These are phyloP conservation scores for Paracoccidioides lutzii DNA, from an alignment of 2,329 filamentous ascomycete genomes.

Conservation along the genomic window DNA sequence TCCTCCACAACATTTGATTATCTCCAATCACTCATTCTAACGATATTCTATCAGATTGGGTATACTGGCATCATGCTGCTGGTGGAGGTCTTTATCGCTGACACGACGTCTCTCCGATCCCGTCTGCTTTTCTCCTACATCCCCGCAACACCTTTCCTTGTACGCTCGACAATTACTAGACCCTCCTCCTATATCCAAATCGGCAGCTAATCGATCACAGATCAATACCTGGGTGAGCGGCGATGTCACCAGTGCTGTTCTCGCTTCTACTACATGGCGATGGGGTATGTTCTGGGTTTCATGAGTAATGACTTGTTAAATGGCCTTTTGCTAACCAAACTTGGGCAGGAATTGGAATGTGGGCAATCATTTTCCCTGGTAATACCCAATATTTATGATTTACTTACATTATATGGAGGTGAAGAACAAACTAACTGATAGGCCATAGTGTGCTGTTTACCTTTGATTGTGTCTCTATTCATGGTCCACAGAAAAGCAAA, in stretches of 20 bases:
- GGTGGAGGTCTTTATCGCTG: slow-evolving; percentile 51
- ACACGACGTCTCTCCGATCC: slow-evolving; percentile 49
- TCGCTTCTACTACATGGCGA: slow-evolving; percentile 41
- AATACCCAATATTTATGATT: neutral
- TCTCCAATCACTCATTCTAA: neutral
- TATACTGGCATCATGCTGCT: slow-evolving; percentile 50
- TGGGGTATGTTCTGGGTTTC: slow-evolving; percentile 34
- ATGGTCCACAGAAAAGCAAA: slow-evolving; percentile 42
- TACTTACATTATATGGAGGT: neutral
- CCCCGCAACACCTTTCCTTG: slow-evolving; percentile 45
- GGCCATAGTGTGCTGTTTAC: slow-evolving; percentile 35
- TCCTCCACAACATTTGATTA: neutral
- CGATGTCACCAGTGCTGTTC: slow-evolving; percentile 40
- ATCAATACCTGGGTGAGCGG: slow-evolving; percentile 54
- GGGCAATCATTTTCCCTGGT: slow-evolving; percentile 46
- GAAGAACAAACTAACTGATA: neutral
- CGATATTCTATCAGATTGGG: slow-evolving; percentile 35
- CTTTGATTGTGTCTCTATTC: slow-evolving; percentile 41
- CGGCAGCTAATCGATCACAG: slow-evolving; percentile 9
- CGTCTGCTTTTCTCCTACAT: slow-evolving; percentile 54
- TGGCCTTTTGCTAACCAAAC: neutral
- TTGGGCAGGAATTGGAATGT: slow-evolving; percentile 42
- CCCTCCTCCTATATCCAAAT: neutral
- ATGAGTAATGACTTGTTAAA: neutral
- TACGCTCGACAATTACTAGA: slow-evolving; percentile 12